Percentiles rank a stretch among this genome's conserved stretches.
These are phyloP conservation scores for Yamadazyma nakazawae DNA, from an alignment of 805 yeast species.

Conservation along the genomic window DNA sequence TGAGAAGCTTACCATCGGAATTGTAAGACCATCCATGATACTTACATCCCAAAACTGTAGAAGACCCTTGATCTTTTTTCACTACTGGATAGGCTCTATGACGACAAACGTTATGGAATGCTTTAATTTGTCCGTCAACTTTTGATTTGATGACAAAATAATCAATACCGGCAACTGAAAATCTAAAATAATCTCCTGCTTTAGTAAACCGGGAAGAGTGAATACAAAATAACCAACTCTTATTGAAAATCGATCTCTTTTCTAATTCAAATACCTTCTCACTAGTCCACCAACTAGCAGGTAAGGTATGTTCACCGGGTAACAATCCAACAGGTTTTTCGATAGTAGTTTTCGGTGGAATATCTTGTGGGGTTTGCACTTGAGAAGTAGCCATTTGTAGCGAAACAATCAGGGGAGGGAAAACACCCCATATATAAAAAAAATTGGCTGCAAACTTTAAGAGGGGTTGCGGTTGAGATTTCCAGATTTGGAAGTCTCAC, in stretches of 20 bases:
- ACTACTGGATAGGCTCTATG: slow-evolving; percentile 65
- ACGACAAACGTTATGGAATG: slow-evolving; percentile 63
- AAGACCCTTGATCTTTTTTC: slow-evolving; percentile 56
- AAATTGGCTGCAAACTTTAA: background rate
- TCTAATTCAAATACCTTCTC: slow-evolving; percentile 56
- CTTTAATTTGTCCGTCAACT: slow-evolving; percentile 47
- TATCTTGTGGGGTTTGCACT: slow-evolving; percentile 20
- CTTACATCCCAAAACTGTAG: slow-evolving; percentile 55
- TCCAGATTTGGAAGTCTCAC: background rate
- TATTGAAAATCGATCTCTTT: slow-evolving; percentile 53
- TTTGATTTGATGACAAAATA: slow-evolving; percentile 55
- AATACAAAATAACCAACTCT: slow-evolving; percentile 54
- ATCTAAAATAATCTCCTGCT: slow-evolving; percentile 56
- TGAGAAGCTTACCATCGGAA: slow-evolving; percentile 55
- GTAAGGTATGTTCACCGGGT: slow-evolving; percentile 47
- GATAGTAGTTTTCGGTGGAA: slow-evolving; percentile 11
- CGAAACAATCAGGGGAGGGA: background rate
- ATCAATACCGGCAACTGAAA: slow-evolving; percentile 49
- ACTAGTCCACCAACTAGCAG: slow-evolving; percentile 67
- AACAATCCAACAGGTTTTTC: slow-evolving; percentile 11
- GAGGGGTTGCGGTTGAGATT: background rate
- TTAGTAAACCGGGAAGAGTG: slow-evolving; percentile 53
- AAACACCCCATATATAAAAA: background rate
- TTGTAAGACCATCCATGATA: slow-evolving; percentile 68
- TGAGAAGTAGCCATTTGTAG: slow-evolving; percentile 6